Evolutionary conservation across 2,329 filamentous ascomycete species (phyloP).

Genomic region (Sphaerulina populicola): DNA sequence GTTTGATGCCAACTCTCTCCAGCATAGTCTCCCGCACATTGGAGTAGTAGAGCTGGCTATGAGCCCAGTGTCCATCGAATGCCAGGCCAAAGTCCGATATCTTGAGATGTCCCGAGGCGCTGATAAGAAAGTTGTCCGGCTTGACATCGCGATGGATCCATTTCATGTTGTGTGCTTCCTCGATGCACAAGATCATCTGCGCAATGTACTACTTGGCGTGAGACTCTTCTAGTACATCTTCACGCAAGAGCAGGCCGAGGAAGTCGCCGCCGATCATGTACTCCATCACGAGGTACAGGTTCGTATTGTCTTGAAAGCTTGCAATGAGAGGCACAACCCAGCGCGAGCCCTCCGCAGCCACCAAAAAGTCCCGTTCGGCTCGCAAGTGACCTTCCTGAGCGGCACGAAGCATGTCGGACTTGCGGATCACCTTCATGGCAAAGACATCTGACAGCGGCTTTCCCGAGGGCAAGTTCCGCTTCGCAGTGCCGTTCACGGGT

Average conservation of each 20-base stretch:
- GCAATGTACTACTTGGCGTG: conserved; percentile 81
- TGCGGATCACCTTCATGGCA: conserved; percentile 95
- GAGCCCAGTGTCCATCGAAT: conserved; percentile 91
- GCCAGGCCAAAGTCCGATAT: conserved; percentile 95
- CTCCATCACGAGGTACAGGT: conserved; percentile 92
- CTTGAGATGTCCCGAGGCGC: conserved; percentile 78
- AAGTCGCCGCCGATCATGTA: conserved; percentile 98
- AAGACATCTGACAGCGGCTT: conserved; percentile 54
- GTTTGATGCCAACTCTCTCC: conserved; percentile 62
- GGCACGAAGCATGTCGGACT: conserved; percentile 83
- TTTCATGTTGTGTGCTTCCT: conserved; percentile 76
- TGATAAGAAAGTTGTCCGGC: conserved; percentile 93
- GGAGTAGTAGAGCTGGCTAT: conserved; percentile 79
- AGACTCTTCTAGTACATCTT: conserved; percentile 70
- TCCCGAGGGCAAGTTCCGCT: conserved; percentile 23
- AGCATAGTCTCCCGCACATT: conserved; percentile 72
- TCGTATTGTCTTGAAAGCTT: conserved; percentile 78
- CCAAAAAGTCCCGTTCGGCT: conserved; percentile 85
- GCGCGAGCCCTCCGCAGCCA: conserved; percentile 74
- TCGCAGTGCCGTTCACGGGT: conserved; percentile 24
- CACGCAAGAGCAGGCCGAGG: conserved; percentile 72
- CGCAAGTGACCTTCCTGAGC: conserved; percentile 87
- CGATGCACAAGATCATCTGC: conserved; percentile 91
- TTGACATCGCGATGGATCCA: conserved; percentile 97
- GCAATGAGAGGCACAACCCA: conserved; percentile 85